Conservation (phyloP, 306 rosid species). For the Castanea crenata region DNA sequence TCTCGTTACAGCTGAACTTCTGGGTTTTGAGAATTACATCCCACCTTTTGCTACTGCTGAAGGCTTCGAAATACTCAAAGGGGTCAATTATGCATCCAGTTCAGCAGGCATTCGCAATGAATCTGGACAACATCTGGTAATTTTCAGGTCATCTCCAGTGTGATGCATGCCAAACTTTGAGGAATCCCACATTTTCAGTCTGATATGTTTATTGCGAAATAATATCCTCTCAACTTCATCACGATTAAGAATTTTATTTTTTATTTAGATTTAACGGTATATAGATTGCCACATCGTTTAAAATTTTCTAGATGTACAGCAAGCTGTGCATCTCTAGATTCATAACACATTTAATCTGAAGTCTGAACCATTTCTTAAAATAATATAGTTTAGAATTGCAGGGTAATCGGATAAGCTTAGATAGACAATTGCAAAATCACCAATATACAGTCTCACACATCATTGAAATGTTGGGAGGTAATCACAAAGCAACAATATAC, state of each 20-base stretch:
- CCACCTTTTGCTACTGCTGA: not conserved
- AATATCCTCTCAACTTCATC: too few species aligned
- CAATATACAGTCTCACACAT: not conserved
- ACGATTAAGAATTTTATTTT: too few species aligned
- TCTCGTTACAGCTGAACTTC: not conserved
- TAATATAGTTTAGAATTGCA: not conserved
- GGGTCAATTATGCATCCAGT: slow-evolving; percentile 27
- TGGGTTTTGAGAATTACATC: not conserved
- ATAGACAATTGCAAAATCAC: slow-evolving; percentile 23
- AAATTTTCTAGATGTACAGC: too few species aligned
- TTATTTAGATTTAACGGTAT: too few species aligned
- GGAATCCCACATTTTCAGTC: not conserved
- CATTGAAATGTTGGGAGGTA: not conserved
- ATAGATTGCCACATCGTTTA: too few species aligned
- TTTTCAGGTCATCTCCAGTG: not conserved
- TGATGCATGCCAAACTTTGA: not conserved
- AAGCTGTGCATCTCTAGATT: not conserved
- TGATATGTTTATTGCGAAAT: too few species aligned
- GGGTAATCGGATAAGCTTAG: slow-evolving; percentile 22
- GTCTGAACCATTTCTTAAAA: too few species aligned
- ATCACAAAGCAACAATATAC: not conserved
- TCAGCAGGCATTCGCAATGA: slow-evolving; percentile 14
- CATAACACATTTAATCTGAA: not conserved
- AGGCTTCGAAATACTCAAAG: not conserved
- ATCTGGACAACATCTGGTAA: not conserved